Conservation (phyloP, 495 filamentous ascomycete species). For the Penicillium parvum region DNA sequence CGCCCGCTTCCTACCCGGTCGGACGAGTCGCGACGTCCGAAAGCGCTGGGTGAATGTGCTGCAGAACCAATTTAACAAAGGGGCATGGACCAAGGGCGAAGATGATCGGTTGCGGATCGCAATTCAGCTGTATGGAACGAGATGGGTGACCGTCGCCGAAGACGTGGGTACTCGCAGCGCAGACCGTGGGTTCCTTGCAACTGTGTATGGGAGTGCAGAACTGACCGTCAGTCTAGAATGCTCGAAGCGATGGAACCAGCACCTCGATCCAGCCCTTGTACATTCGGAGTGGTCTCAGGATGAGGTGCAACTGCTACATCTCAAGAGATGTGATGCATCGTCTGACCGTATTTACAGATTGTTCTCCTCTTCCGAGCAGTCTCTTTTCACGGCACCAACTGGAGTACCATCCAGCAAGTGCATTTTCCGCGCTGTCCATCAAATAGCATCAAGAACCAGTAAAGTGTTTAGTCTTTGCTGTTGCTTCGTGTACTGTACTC, state of each 20-base stretch:
- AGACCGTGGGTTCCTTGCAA: conserved; percentile 3
- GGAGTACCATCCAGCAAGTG: not conserved
- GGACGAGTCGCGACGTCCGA: conserved; percentile 17
- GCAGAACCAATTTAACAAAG: conserved; percentile 9
- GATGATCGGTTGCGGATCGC: conserved; percentile 19
- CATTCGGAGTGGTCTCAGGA: not conserved
- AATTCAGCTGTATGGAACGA: conserved; percentile 14
- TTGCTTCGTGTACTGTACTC: too few relatives aligned
- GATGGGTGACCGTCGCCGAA: conserved; percentile 13
- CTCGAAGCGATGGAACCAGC: conserved; percentile 20
- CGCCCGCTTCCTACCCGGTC: conserved; percentile 8
- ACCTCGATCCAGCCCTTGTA: conserved; percentile 6
- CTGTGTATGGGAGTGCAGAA: not conserved
- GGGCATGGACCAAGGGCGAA: conserved; percentile 19
- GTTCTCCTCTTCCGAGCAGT: not conserved
- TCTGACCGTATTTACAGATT: not conserved
- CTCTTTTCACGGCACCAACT: not conserved
- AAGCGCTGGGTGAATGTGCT: conserved; percentile 11
- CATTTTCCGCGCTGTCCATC: too few relatives aligned
- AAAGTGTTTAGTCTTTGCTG: too few relatives aligned
- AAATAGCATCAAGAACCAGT: too few relatives aligned
- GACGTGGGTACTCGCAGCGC: conserved; percentile 14
- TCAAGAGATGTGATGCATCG: not conserved
- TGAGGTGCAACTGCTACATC: too few relatives aligned
- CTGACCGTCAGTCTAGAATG: conserved; percentile 8